Percentiles rank a stretch among this genome's conserved stretches.
These are phyloP conservation scores for Sphaerobolus stellatus DNA, from an alignment of 1,284 basidiomycete genomes.

Conservation along the genomic window DNA sequence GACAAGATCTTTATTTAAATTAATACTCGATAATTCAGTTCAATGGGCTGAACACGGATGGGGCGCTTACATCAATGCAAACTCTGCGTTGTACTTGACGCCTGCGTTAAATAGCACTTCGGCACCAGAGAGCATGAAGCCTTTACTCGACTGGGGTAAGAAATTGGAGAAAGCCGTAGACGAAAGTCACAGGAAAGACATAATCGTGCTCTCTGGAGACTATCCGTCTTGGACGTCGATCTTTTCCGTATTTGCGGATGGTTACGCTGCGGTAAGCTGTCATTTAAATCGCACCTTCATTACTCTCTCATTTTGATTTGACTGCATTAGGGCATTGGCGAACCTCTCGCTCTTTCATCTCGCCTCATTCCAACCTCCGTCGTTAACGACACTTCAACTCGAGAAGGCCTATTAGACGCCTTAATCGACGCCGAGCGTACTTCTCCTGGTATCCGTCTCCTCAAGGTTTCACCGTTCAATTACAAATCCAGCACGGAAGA, in stretches of 20 bases:
- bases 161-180: slow-evolving; percentile 28
- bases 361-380: slow-evolving; percentile 40
- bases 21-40: slow-evolving; percentile 38
- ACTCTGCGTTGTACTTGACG: slow-evolving; percentile 28
- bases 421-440: slow-evolving; percentile 31
- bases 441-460: slow-evolving; percentile 22
- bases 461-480: slow-evolving; percentile 25
- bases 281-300: neutral
- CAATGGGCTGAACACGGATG: slow-evolving; percentile 50
- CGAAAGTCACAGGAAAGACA: slow-evolving; percentile 16
- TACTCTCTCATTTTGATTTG: neutral
- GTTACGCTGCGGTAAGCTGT: slow-evolving; percentile 23
- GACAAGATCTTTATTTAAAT: slow-evolving; percentile 20
- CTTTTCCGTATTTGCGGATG: slow-evolving; percentile 37
- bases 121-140: slow-evolving; percentile 40
- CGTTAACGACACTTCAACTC: slow-evolving; percentile 31
- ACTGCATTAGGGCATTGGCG: slow-evolving; percentile 34
- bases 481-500: slow-evolving; percentile 18
- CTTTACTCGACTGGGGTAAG: slow-evolving; percentile 39
- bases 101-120: slow-evolving; percentile 29
- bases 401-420: slow-evolving; percentile 35
- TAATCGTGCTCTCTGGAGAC: slow-evolving; percentile 20
- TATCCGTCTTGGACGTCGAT: slow-evolving; percentile 30
- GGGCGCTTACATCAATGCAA: slow-evolving; percentile 47
- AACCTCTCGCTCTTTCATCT: slow-evolving; percentile 41